Percentiles rank a stretch among this genome's conserved stretches.
Conservation (phyloP, 306 rosid species). For the Vigna trinervia region DNA sequence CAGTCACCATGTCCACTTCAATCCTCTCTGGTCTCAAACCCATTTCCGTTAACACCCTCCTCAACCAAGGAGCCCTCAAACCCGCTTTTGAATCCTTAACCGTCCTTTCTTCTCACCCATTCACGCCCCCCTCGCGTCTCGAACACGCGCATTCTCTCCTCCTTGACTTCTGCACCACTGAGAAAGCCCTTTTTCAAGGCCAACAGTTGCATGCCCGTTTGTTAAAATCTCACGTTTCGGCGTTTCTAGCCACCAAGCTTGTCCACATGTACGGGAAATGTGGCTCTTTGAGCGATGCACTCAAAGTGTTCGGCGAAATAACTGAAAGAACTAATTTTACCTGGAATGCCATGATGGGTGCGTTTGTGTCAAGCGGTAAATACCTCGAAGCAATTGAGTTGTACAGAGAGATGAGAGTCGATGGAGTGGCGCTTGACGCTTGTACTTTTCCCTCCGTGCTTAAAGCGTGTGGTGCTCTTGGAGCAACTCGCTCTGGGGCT, state of each 20-base stretch:
- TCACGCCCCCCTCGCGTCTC: slow-evolving; percentile 34
- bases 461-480: slow-evolving; percentile 61
- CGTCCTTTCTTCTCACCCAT: slow-evolving; percentile 31
- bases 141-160: slow-evolving; percentile 60
- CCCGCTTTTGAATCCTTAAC: slow-evolving; percentile 55
- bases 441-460: slow-evolving; percentile 64
- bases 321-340: slow-evolving; percentile 61
- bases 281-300: slow-evolving; percentile 54
- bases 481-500: slow-evolving; percentile 45
- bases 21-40: slow-evolving; percentile 32
- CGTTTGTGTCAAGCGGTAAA: slow-evolving; percentile 63
- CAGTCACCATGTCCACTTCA: slow-evolving; percentile 35
- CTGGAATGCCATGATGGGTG: slow-evolving; percentile 80
- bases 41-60: slow-evolving; percentile 41
- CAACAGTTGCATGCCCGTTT: slow-evolving; percentile 72
- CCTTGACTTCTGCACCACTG: slow-evolving; percentile 63
- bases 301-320: slow-evolving; percentile 68
- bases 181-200: slow-evolving; percentile 61
- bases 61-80: slow-evolving; percentile 44
- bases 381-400: slow-evolving; percentile 56
- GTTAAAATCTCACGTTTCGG: slow-evolving; percentile 53
- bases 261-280: slow-evolving; percentile 70
- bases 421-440: slow-evolving; percentile 58
- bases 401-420: slow-evolving; percentile 61
- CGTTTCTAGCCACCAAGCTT: slow-evolving; percentile 66